Evolutionary conservation across 140 eudicot species (phyloP).

Genomic region (Bidens hawaiensis): DNA sequence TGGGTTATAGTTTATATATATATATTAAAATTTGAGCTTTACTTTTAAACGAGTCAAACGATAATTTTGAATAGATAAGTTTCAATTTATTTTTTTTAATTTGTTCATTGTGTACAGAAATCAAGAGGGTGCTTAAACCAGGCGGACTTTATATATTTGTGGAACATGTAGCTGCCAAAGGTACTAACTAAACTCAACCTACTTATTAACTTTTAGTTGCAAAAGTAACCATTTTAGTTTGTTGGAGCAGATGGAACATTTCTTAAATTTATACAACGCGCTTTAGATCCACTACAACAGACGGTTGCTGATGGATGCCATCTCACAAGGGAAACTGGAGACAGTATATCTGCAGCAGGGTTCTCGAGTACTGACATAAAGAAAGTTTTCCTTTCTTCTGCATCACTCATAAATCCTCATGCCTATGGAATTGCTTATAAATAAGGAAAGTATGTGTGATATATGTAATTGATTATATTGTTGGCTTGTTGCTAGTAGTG

Average conservation of each 20-base stretch:
- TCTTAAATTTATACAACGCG: constrained; percentile 52
- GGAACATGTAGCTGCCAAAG: constrained; percentile 91
- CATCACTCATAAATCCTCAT: constrained; percentile 67
- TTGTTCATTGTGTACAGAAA: constrained; percentile 41
- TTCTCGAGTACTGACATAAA: constrained; percentile 51
- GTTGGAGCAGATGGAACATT: constrained; percentile 64
- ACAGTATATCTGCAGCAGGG: constrained; percentile 61
- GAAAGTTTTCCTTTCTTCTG: constrained; percentile 45
- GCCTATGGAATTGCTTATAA: constrained; percentile 72
- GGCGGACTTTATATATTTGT: constrained; percentile 79
- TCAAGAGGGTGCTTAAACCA: constrained; percentile 85
- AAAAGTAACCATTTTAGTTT: constrained; percentile 1
- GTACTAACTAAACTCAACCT: constrained; percentile 23
- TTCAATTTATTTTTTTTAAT: too few species aligned
- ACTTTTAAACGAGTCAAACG: too few species aligned
- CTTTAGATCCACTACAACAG: constrained; percentile 86
- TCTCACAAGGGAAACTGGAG: constrained; percentile 73
- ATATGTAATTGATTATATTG: neutral
- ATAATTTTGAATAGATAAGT: too few species aligned
- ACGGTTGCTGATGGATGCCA: constrained; percentile 83
- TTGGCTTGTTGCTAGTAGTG: constrained; percentile 4
- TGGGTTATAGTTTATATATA: too few species aligned
- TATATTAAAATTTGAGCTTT: too few species aligned
- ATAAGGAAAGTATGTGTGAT: constrained; percentile 27
- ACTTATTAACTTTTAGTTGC: neutral